Conservation (phyloP, 2,329 filamentous ascomycete species). For the Biscogniauxia mediterranea region DNA sequence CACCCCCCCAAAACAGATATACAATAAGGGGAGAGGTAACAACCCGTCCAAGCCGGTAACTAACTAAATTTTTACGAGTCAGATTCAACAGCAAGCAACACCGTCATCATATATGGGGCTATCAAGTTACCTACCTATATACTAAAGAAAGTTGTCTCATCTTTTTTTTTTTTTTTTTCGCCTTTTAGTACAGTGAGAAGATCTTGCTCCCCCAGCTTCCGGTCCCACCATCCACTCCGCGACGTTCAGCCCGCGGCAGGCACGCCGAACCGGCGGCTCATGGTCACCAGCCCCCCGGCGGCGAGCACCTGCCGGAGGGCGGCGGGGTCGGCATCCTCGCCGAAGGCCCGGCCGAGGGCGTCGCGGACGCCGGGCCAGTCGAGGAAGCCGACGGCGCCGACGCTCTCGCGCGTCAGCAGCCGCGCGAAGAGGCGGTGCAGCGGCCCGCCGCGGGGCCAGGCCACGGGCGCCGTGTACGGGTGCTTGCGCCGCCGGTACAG, state of each 20-base stretch:
- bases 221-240: too few species aligned
- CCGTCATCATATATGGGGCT: too few species aligned
- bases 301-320: not conserved
- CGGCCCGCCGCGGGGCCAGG: not conserved
- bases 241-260: not conserved
- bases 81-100: too few species aligned
- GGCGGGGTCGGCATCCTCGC: conserved; percentile 29
- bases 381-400: conserved; percentile 40
- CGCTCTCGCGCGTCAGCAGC: conserved; percentile 35
- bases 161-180: too few species aligned
- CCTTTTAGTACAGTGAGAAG: too few species aligned
- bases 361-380: conserved; percentile 36
- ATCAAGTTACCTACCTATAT: too few species aligned
- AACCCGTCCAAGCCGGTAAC: too few species aligned
- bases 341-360: conserved; percentile 38
- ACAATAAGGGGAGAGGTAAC: too few species aligned
- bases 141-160: too few species aligned
- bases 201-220: too few species aligned
- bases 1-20: too few species aligned
- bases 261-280: not conserved
- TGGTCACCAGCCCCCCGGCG: not conserved
- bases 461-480: not conserved
- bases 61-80: too few species aligned
- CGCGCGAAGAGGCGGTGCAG: conserved; percentile 12
- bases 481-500: not conserved